Evolutionary conservation across 192 early-diverging fungal species (phyloP), one percentile per base, ranked within the genome.

Genomic region (Obelidium mucronatum): DNA sequence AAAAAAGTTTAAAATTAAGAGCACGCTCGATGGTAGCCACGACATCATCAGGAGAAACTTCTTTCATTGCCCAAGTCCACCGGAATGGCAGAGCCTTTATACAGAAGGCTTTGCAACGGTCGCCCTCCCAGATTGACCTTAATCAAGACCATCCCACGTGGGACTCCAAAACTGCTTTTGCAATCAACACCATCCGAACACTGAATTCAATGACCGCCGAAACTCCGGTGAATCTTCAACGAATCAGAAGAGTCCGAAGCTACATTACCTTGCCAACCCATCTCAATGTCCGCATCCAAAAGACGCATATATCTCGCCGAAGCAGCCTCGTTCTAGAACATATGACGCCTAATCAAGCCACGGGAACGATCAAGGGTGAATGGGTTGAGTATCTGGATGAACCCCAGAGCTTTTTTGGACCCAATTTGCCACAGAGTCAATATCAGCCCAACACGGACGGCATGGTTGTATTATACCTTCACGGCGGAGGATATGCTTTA

Each of bases 281-380:
- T 37, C 13, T 11, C n/a, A 44, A 39, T 24, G 72, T 74, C 22
- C 59, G 30, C 26, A 73, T 78, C 36, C 28, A 34, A 26, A 64
- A 74, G 40, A 35, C 40, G 36, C 1, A 6, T 5, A 34, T 78
- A n/a, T 39, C 51, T 3, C 48, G 76, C 6, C 26, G 68, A 19
- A 40, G 19, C 19, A 68, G 61, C 30, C 34, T 78, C 39, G 40
- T 78, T 17, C 26, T 72, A 3, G 76, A 78, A n/a, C 53, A 58
- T n/a, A 79, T 79, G 78, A 36, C 22, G 28, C 3, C 28, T 1
- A 42, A 67, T n/a, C 52, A 79, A 6, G 78, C 78, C 4, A 60
- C 71, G 33, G 79, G 79, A 44, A 4, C 26, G 1, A 24, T 80
- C 55, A 65, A 74, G 34, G 79, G 68, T 3, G 79, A 80, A 61